A percentile compares a stretch with the other conserved stretches of the same genome.
phyloP scores from a whole-genome alignment of 1,139 yeast genomes.

The Protomyces arabidopsidicola region DNA sequence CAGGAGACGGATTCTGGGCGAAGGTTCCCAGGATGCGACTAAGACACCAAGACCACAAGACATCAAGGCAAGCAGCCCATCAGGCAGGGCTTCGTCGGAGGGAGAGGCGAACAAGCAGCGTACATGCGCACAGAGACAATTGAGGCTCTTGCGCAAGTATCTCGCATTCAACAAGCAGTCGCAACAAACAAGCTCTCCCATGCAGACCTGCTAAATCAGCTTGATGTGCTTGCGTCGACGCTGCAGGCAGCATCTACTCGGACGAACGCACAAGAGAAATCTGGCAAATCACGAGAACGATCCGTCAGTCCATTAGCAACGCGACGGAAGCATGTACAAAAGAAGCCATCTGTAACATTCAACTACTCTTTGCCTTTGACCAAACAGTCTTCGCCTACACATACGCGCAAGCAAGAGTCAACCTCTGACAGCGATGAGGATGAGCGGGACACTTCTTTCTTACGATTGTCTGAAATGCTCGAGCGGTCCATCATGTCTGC shows the following conservation, averaged over 20 bases:
- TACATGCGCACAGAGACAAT: not conserved
- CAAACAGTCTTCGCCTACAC: not conserved
- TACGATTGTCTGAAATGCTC: not conserved
- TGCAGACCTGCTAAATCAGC: not conserved
- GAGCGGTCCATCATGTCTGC: not conserved
- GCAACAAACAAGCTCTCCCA: not conserved
- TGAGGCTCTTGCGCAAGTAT: not conserved
- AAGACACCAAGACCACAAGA: no score
- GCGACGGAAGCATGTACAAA: not conserved
- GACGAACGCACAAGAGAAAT: not conserved
- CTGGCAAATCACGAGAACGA: not conserved
- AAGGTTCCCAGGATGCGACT: no score
- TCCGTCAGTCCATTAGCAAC: not conserved
- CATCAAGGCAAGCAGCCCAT: no score
- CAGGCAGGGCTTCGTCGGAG: not conserved
- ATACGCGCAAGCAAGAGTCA: not conserved
- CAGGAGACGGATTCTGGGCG: no score
- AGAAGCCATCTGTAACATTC: not conserved
- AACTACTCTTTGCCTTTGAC: not conserved
- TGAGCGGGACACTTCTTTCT: not conserved
- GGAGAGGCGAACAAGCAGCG: not conserved
- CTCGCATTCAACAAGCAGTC: not conserved
- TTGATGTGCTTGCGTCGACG: not conserved
- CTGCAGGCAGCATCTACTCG: not conserved
- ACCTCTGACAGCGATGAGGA: not conserved